Evolutionary conservation across 192 early-diverging fungal genomes (phyloP).

Genomic region (Jimgerdemannia flammicorona): DNA sequence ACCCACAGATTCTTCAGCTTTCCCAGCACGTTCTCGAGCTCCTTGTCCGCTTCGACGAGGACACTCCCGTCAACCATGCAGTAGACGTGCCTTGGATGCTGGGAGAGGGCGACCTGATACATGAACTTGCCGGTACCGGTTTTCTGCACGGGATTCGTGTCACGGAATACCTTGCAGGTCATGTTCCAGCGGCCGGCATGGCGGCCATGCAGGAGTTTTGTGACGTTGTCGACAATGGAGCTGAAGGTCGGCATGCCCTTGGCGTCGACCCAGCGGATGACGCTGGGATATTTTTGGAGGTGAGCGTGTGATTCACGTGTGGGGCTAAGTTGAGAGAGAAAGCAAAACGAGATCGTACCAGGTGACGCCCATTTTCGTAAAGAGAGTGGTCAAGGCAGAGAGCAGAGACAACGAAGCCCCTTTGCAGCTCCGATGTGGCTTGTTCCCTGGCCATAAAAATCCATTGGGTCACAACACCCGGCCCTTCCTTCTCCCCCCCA

Average conservation of each 20-base stretch:
- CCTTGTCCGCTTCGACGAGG: conserved; percentile 46
- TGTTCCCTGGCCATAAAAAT: no score
- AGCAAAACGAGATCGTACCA: neutral
- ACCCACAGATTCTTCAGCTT: conserved; percentile 50
- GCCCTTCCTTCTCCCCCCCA: no score
- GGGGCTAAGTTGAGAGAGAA: neutral
- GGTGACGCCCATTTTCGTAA: neutral
- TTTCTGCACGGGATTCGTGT: conserved; percentile 14
- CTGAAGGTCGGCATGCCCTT: conserved; percentile 37
- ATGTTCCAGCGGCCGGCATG: conserved; percentile 33
- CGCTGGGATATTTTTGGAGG: conserved; percentile 12
- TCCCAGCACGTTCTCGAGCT: conserved; percentile 43
- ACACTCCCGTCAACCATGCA: conserved; percentile 47
- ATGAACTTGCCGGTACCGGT: conserved; percentile 21
- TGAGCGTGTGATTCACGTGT: neutral
- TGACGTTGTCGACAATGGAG: conserved; percentile 30
- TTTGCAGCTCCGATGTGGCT: no score
- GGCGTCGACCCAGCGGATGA: conserved; percentile 39
- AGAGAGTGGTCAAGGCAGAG: neutral
- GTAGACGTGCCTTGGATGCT: conserved; percentile 32
- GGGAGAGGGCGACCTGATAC: conserved; percentile 29
- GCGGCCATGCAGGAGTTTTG: conserved; percentile 31
- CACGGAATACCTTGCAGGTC: conserved; percentile 31
- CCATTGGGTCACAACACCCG: no score
- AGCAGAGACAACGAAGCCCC: neutral